Base-by-base conservation (phyloP, 2,329 filamentous ascomycete genomes). In the Nemania serpens region DNA sequence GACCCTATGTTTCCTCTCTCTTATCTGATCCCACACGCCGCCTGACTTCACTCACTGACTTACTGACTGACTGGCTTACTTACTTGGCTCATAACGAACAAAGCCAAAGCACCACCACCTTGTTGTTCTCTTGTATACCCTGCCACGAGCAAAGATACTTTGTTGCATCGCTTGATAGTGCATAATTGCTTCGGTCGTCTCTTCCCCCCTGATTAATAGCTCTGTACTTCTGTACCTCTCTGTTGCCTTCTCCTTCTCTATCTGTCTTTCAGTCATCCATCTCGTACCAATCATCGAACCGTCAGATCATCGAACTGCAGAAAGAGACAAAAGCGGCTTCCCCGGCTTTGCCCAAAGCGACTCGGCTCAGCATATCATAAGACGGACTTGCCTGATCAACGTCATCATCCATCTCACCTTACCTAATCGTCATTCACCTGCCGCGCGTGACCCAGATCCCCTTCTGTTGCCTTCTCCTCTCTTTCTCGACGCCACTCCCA, bases 111-210 rank as follows among this genome's bases (percentile, higher is more conserved):
- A 25, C 15, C 20, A 13, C 50, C 7, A 22, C 36, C 25, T 29
- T 3, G n/a, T 34, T 11, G 13, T 37, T 18, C 18, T 48, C 12
- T 33, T 34, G 25, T 29, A 29, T 29, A 29, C 25, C 25, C 25
- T 36, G n/a, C 48, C 41, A 2, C 41, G 6, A 25, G 42, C n/a
- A 29, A 29, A 29, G 25, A 29, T 29, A 45, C 50, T 37, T 15
- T 25, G 36, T 52, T 54, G 57, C 58, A 58, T 71, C 69, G 68
- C 65, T 69, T 67, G 67, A 66, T 63, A 59, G 63, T 55, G 56
- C 52, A 48, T 45, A 43, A 29, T 12, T 49, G 37, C 37, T 4
- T 29, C 25, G 25, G 4, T 29, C 25, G 6, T 34, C 48, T 53
- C 58, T 25, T 57, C 49, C 56, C 43, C 43, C 42, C 42, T 18